Evolutionary conservation across 2,329 filamentous ascomycete species (phyloP), one percentile per base, ranked within the genome.

Genomic region (Botrytis medusae): DNA sequence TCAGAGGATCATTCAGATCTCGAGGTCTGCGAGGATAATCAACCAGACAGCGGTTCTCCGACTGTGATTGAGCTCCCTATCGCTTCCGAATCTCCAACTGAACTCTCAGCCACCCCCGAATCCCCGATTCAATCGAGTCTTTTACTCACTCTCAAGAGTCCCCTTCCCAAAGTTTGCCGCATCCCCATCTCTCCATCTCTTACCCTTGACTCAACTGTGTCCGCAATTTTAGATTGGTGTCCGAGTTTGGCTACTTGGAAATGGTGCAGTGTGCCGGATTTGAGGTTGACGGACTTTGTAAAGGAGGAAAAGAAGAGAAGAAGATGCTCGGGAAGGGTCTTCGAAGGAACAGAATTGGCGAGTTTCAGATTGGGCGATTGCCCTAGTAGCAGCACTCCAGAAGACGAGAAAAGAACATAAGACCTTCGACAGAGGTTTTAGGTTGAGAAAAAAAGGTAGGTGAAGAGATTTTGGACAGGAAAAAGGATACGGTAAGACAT

Each of bases 251-350:
- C 57, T 12, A 34, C 16, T 51, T 67, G 62, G 37, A 51, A 48
- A 42, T 72, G 71, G 71, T 69, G 32, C 54, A 68, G 71, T 32
- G 42, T 69, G 16, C 63, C 71, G 9, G 63, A 72, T 32, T 32
- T 72, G 29, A 37, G 6, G 22, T 48, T 72, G 63, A 48, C 14
- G 25, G 51, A 69, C 25, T 40, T 40, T n/a, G 2, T 48, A 18
- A 29, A 22, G 8, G 61, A 57, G 8, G 44, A 63, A 25, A 60
- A 29, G 51, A 48, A 40, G 54, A 69, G 20, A 32, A 68, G 40
- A 4, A 61, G 29, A 46, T 7, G 25, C 2, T 68, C 34, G 0
- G 65, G 65, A 10, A 68, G 71, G 18, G 54, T 48, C 61, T 60
- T 72, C 12, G 9, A 67, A 25, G 62, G 40, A 9, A 46, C 1